Base-by-base conservation (phyloP, 2,329 filamentous ascomycete genomes). In the Zymoseptoria ardabiliae region DNA sequence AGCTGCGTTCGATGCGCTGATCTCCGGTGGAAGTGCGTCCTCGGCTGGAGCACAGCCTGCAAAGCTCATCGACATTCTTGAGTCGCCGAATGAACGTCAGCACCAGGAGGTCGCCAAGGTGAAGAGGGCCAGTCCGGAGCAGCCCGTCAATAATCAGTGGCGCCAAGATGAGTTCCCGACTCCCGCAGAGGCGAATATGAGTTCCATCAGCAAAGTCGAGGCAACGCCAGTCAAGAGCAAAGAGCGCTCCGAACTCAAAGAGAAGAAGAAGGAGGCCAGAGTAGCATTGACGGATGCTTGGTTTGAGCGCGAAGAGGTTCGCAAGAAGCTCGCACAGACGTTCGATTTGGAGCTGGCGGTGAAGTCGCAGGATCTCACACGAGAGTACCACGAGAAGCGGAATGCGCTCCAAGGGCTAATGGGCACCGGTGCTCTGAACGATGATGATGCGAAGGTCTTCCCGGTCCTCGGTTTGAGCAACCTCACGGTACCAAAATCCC, bases 271-370 rank as follows among this genome's bases (percentile, higher is more conserved):
- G 41, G 58, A 55, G 17, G 61, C 65, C 11, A 60, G 66, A 20
- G 59, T 57, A 19, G 61, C 58, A 19, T 57, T 69, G 17, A 61
- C 57, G 25, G 53, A 53, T 4, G 65, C 64, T 25, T 69, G 64
- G 65, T 50, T 56, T 23, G 60, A 62, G 41, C 61, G 67, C 13
- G 66, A 69, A 20, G 25, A 45, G 5, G 50, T 54, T 21, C 57
- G 67, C 20, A 35, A 28, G 11, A 58, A 58, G 21, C 58, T 68
- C 21, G 48, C 48, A 6, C 58, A 54, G 17, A 58, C 53, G 8
- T 66, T 57, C 51, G 53, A 59, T 2, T 11, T 65, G 7, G 56
- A 63, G 3, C 19, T 54, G 8, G 55, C 56, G n/a, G 19, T 61
- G 30, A 56, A 30, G 10, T 48, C 68, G 5, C 50, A 51, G 9